These are phyloP conservation scores for Fraxinus platypoda DNA, from an alignment of 305 asterid species.

Conservation along the genomic window DNA sequence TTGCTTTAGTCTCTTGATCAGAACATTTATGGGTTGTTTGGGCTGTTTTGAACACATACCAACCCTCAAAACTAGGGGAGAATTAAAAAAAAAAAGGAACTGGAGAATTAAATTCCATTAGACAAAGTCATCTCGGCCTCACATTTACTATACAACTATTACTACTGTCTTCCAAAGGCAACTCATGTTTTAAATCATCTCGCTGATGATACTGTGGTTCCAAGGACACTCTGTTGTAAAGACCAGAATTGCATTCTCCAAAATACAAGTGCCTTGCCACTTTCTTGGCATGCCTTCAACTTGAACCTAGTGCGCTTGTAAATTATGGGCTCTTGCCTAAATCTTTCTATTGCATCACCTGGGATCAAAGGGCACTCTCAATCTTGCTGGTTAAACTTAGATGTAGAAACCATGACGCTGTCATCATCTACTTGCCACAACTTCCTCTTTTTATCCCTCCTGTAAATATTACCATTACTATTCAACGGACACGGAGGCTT, in stretches of 20 bases:
- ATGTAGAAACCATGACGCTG: background rate
- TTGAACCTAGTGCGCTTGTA: conserved; percentile 48
- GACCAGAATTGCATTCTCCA: conserved; percentile 30
- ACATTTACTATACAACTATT: conserved; percentile 21
- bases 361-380: background rate
- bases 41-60: background rate
- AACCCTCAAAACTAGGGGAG: background rate
- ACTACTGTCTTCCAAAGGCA: conserved; percentile 6
- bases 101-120: conserved; percentile 24
- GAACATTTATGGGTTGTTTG: background rate
- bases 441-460: conserved; percentile 36
- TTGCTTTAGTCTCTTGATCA: background rate
- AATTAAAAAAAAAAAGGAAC: too few species aligned
- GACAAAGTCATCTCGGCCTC: conserved; percentile 25
- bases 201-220: conserved; percentile 26
- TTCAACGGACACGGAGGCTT: conserved; percentile 10
- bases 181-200: conserved; percentile 25
- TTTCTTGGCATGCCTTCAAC: conserved; percentile 37
- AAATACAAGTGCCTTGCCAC: conserved; percentile 26
- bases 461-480: conserved; percentile 30
- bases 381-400: conserved; percentile 16
- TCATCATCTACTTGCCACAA: conserved; percentile 22
- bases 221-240: conserved; percentile 22
- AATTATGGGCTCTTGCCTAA: conserved; percentile 26
- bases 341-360: conserved; percentile 25